These are phyloP conservation scores for Aspergillus fumigatiaffinis DNA, from an alignment of 2,329 filamentous ascomycete genomes.

Conservation along the genomic window DNA sequence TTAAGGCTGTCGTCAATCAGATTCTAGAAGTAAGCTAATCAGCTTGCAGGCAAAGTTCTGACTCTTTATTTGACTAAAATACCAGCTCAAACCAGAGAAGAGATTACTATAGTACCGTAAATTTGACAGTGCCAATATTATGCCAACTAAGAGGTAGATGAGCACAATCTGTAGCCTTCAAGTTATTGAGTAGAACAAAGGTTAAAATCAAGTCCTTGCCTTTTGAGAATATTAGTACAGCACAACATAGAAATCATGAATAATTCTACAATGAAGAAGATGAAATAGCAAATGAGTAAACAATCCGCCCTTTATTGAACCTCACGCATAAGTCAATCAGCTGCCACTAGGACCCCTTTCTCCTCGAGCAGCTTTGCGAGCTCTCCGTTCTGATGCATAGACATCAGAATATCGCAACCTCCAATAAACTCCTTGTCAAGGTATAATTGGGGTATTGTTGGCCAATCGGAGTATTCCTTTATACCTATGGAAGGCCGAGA, in stretches of 20 bases:
- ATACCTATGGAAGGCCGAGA: conserved; percentile 60
- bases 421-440: conserved; percentile 93
- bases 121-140: neutral
- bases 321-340: conserved; percentile 41
- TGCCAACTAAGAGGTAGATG: neutral
- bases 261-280: neutral
- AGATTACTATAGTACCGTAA: neutral
- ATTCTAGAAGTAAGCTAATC: neutral
- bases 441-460: conserved; percentile 96
- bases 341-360: conserved; percentile 75
- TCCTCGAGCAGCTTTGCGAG: conserved; percentile 87
- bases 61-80: neutral
- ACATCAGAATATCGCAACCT: conserved; percentile 94
- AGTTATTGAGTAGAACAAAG: neutral
- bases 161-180: neutral
- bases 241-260: neutral
- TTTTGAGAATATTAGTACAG: neutral
- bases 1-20: neutral
- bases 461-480: conserved; percentile 99
- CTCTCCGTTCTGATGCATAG: conserved; percentile 95
- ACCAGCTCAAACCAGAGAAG: neutral
- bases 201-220: neutral
- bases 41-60: too few species aligned
- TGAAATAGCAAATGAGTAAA: neutral
- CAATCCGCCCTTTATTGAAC: neutral